Conservation (phyloP, 2,329 filamentous ascomycete species). For the Myriosclerotinia curreyana region DNA sequence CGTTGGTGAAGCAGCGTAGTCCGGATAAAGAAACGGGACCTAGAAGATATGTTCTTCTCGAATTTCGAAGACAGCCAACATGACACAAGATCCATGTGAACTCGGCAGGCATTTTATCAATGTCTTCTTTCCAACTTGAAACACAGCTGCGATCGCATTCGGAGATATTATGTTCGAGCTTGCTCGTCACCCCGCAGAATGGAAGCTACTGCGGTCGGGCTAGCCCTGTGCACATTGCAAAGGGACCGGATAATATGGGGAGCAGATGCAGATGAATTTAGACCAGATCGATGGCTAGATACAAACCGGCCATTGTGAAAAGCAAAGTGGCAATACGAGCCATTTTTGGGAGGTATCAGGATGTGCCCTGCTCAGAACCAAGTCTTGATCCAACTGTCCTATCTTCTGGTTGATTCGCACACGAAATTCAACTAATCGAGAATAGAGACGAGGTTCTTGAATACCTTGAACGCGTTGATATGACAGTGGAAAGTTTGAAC, state of each 20-base stretch:
- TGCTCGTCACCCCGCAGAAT: too few species aligned
- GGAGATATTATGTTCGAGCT: too few species aligned
- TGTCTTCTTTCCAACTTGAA: too few species aligned
- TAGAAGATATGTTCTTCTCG: too few species aligned
- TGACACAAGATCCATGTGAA: too few species aligned
- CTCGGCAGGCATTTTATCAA: too few species aligned
- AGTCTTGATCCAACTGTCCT: constrained; percentile 38
- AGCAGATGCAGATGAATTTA: constrained; percentile 40
- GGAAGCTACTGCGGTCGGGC: not conserved
- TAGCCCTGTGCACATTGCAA: constrained; percentile 39
- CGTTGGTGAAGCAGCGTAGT: too few species aligned
- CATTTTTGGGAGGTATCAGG: constrained; percentile 39
- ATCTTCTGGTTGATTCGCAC: constrained; percentile 31
- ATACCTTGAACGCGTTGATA: constrained; percentile 13
- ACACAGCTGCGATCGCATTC: too few species aligned
- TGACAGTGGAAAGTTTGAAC: constrained; percentile 19
- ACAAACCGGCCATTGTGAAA: not conserved
- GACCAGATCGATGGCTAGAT: constrained; percentile 37
- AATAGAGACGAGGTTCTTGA: constrained; percentile 28
- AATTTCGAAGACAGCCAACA: too few species aligned
- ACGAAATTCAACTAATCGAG: constrained; percentile 35
- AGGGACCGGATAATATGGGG: constrained; percentile 26
- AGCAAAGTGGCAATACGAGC: constrained; percentile 37
- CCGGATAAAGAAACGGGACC: too few species aligned
- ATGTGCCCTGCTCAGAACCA: constrained; percentile 40